Base-by-base conservation (phyloP, 352 stramenopile genomes). In the Phytophthora melonis region DNA sequence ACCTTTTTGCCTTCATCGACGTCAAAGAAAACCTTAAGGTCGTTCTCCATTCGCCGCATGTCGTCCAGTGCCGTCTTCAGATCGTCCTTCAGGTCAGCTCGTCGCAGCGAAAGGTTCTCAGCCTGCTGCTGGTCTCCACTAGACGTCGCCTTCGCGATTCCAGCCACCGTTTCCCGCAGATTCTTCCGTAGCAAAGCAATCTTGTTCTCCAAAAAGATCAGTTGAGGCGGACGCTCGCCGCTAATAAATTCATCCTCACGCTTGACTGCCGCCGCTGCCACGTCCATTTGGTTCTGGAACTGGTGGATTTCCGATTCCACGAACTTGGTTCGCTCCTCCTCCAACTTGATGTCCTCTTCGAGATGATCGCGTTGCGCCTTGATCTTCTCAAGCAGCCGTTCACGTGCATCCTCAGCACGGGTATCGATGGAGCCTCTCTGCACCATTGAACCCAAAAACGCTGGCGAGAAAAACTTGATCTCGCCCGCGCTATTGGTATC, bases 211-310 rank as follows among this genome's bases (percentile, higher is more conserved):
- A 93, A 63, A 57, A 91, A 93, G 55, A 95, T 91, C 49, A 92
- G 77, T 63, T 94, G 87, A 18, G 89, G 89, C 4, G 87, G 84
- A 62, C 88, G 89, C 50, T 93, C 85, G 11, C 89, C 89, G 54
- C 87, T 94, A 70, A 95, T 92, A 56, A 95, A 82, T 25, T 89
- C 87, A 67, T 94, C 84, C 56, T 94, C 87, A 27, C 87, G 83
- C 68, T 86, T 91, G 5, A 87, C 89, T 0, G 86, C 84, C 30
- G 84, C 82, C 47, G 87, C 75, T 14, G 84, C 86, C 39, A 79
- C 83, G n/a, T 82, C 73, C 81, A 94, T 90, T 58, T 95, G 84
- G 13, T 75, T 80, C 49, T 81, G 77, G 54, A 94, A 90, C 64
- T 91, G 84, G 7, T 88, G 30, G 11, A 94, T 91, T 54, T 94